Conservation (phyloP, 495 filamentous ascomycete genomes). For the Lophiotrema nucula region DNA sequence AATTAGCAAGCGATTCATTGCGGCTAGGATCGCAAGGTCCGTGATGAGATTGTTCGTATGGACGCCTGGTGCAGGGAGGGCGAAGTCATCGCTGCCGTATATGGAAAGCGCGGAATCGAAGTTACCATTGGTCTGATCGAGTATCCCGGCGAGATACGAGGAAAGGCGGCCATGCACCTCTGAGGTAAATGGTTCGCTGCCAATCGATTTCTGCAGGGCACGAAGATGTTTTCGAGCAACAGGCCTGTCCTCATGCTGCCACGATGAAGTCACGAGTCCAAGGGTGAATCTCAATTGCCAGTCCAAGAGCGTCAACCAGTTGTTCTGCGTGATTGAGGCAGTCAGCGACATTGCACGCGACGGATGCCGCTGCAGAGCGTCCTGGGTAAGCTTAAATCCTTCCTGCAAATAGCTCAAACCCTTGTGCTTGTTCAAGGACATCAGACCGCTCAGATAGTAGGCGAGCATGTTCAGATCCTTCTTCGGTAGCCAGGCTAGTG, state of each 20-base stretch:
- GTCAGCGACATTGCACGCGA: constrained; percentile 50
- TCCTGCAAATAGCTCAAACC: constrained; percentile 65
- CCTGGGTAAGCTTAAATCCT: constrained; percentile 59
- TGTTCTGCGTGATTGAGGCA: constrained; percentile 42
- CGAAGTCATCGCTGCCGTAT: constrained; percentile 62
- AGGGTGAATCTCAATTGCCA: constrained; percentile 60
- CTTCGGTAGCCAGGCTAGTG: constrained; percentile 64
- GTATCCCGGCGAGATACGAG: constrained; percentile 70
- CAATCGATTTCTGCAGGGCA: constrained; percentile 42
- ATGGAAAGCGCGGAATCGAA: constrained; percentile 62
- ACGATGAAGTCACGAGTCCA: constrained; percentile 59
- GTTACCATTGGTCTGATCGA: constrained; percentile 75
- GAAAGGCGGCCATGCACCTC: constrained; percentile 48
- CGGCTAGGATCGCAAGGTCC: constrained; percentile 73
- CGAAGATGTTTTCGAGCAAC: constrained; percentile 49
- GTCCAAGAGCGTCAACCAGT: constrained; percentile 54
- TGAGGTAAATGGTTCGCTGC: constrained; percentile 44
- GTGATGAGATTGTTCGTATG: constrained; percentile 54
- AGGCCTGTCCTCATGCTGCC: constrained; percentile 63
- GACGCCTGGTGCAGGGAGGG: constrained; percentile 46
- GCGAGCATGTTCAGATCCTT: constrained; percentile 70
- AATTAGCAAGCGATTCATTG: constrained; percentile 80
- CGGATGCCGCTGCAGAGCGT: constrained; percentile 14
- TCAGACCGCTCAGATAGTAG: constrained; percentile 69
- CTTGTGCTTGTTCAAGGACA: constrained; percentile 64